Base-by-base conservation (phyloP, 2,329 filamentous ascomycete species). In the Verticillium alfalfae region DNA sequence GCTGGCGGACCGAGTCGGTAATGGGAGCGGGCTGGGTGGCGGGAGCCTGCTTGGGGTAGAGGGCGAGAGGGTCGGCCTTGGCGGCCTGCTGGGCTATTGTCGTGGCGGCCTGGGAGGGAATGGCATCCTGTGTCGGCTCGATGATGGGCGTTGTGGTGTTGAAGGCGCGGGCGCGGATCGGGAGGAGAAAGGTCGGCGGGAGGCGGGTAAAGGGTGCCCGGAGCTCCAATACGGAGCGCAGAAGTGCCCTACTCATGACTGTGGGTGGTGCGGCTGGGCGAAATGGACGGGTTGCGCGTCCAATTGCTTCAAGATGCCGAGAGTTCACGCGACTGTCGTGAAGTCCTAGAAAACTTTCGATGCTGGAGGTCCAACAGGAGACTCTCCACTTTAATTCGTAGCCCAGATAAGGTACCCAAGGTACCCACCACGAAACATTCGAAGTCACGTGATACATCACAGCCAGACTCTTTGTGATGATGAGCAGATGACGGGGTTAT, bases 171-270 rank as follows among this genome's bases (percentile, higher is more conserved):
- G 71, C 66, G 64, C 68, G 67, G 58, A 67, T 66, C 49, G 69
- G 63, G 61, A 70, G 67, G 38, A 69, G 63, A 52, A 68, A 62
- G 61, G 57, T 60, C 49, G 58, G 63, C 39, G 62, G 81, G 7
- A 85, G 74, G 18, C 73, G 73, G 18, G 73, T 70, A 54, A 73
- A 67, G 58, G 80, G 74, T 61, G 78, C 75, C 68, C 83, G 80
- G 59, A 87, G 80, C 79, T 88, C 86, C 75, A 87, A 73, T 56
- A 86, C 76, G 75, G 86, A 88, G 78, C 85, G 84, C 67, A 88
- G 79, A 65, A 90, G 76, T 66, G 84, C 80, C 72, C 85, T 81
- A 72, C 82, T 85, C 83, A 86, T 85, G 56, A 55, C 34, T 52
- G 18, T 39, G 39, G 22, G 8, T 45, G 57, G n/a, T 13, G 10